A percentile compares a stretch with the other conserved stretches of the same genome.
Conservation (phyloP, 441 rosid species). For the Flueggea neowawraea region DNA sequence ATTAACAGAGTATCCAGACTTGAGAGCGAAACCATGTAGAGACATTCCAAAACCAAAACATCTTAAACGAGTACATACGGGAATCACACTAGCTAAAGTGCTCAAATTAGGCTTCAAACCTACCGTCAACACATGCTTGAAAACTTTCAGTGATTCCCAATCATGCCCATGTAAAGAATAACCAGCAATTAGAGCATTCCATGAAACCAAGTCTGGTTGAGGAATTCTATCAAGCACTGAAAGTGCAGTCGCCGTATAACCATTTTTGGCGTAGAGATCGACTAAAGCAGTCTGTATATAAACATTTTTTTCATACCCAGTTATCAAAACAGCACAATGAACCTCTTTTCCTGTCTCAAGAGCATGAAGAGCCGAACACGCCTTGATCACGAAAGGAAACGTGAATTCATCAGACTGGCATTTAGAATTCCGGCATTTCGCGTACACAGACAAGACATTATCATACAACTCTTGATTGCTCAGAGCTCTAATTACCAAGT, state of each 20-base stretch:
- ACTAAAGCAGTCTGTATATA: constrained; percentile 34
- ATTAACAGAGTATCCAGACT: constrained; percentile 30
- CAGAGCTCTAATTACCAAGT: constrained; percentile 35
- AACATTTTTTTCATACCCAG: constrained; percentile 33
- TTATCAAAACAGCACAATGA: constrained; percentile 42
- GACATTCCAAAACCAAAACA: constrained; percentile 27
- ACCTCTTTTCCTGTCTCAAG: constrained; percentile 29
- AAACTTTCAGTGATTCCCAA: constrained; percentile 27
- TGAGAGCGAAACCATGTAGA: constrained; percentile 39
- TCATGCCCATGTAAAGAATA: constrained; percentile 37
- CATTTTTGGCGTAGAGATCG: constrained; percentile 36
- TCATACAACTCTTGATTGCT: constrained; percentile 26
- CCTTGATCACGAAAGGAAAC: constrained; percentile 47
- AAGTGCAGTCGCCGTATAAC: constrained; percentile 24
- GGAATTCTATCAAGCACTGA: constrained; percentile 34
- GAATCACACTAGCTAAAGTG: constrained; percentile 41
- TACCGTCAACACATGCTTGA: constrained; percentile 16
- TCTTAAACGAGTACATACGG: constrained; percentile 35
- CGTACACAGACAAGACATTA: constrained; percentile 29
- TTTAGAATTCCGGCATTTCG: constrained; percentile 22
- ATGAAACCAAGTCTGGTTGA: constrained; percentile 49
- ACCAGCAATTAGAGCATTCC: constrained; percentile 47
- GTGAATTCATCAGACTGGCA: constrained; percentile 33
- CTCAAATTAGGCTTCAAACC: constrained; percentile 44
- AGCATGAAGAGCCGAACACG: constrained; percentile 32